A percentile compares a stretch with the other conserved stretches of the same genome.
Conservation (phyloP, 805 yeast genomes). For the Lachancea sp. region DNA sequence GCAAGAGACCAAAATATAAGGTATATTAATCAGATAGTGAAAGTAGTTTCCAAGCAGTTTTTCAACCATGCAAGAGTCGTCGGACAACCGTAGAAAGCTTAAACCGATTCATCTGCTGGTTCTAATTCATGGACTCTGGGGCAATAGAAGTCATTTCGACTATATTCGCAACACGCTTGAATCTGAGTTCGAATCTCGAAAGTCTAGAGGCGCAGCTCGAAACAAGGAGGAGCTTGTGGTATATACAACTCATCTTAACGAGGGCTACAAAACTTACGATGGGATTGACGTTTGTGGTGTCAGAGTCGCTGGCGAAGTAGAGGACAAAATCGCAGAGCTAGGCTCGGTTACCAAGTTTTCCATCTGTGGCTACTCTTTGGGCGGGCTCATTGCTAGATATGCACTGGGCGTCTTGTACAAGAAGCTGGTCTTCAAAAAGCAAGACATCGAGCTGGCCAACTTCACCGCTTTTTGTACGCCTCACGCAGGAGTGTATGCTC, state of each 20-base stretch:
- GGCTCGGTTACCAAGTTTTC: conserved; percentile 55
- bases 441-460: conserved; percentile 47
- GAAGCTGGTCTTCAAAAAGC: conserved; percentile 42
- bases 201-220: conserved; percentile 14
- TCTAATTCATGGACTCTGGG: conserved; percentile 72
- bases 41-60: too few species aligned
- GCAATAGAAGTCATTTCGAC: conserved; percentile 59
- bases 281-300: conserved; percentile 83
- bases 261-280: conserved; percentile 75
- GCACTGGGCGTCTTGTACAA: conserved; percentile 64
- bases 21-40: background rate
- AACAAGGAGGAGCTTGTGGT: conserved; percentile 18
- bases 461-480: conserved; percentile 64
- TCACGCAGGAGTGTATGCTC: conserved; percentile 60
- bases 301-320: conserved; percentile 64
- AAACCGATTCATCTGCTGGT: conserved; percentile 46
- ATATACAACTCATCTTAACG: conserved; percentile 44
- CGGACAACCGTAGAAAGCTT: background rate
- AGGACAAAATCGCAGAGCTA: conserved; percentile 31
- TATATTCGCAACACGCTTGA: conserved; percentile 48
- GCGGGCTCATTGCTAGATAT: conserved; percentile 75
- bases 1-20: background rate
- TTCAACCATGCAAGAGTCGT: conserved; percentile 4
- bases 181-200: conserved; percentile 23
- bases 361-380: conserved; percentile 75